phyloP scores from a whole-genome alignment of 208 protist genomes.

The Trypanosoma lewisi region DNA sequence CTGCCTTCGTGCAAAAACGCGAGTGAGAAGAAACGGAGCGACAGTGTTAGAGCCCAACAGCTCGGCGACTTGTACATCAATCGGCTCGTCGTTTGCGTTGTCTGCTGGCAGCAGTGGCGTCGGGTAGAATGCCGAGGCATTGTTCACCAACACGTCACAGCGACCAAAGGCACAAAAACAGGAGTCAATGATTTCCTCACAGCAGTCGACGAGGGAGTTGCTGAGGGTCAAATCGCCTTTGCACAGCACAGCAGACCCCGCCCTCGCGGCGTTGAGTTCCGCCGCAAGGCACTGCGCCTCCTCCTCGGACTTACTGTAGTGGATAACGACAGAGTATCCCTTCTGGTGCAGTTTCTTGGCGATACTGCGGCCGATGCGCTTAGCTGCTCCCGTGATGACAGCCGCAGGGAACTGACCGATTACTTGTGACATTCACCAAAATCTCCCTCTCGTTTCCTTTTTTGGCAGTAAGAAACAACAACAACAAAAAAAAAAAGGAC shows the following conservation, averaged over 20 bases:
- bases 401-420: constrained; percentile 32
- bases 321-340: constrained; percentile 55
- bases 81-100: constrained; percentile 1
- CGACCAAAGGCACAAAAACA: constrained; percentile 63
- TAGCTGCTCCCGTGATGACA: constrained; percentile 57
- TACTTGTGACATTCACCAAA: not conserved
- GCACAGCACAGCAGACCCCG: constrained; percentile 32
- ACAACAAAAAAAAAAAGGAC: not conserved
- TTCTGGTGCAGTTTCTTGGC: constrained; percentile 39
- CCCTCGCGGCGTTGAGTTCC: constrained; percentile 46
- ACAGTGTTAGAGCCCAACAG: constrained; percentile 78
- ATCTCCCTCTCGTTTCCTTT: constrained; percentile 6
- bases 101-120: constrained; percentile 41
- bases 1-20: constrained; percentile 43
- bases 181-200: constrained; percentile 33
- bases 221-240: constrained; percentile 1
- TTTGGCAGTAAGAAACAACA: constrained; percentile 11
- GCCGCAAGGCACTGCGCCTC: constrained; percentile 41
- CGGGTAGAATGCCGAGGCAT: constrained; percentile 74
- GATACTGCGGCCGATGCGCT: constrained; percentile 58
- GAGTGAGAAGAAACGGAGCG: constrained; percentile 60
- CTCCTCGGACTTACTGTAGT: constrained; percentile 40
- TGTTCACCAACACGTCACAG: constrained; percentile 85
- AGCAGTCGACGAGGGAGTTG: constrained; percentile 25
- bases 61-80: constrained; percentile 31